Evolutionary conservation across 2,329 filamentous ascomycete species (phyloP).

Genomic region (Macrophomina pseudophaseolina): DNA sequence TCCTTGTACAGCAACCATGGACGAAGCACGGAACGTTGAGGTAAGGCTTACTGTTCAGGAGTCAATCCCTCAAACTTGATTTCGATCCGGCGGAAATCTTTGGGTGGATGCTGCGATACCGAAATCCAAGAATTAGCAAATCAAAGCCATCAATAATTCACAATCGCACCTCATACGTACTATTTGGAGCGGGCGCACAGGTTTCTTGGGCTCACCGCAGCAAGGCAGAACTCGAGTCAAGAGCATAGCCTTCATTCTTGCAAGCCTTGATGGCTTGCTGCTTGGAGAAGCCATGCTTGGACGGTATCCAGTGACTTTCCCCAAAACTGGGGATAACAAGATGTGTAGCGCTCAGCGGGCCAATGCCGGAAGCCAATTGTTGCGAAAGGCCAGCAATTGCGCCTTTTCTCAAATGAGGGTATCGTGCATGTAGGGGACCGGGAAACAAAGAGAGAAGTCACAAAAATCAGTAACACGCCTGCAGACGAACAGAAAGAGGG

Average conservation of each 20-base stretch:
- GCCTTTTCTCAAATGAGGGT: constrained; percentile 16
- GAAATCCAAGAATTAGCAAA: background rate
- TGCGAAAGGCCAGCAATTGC: constrained; percentile 11
- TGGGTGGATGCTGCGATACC: constrained; percentile 17
- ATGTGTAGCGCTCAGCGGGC: background rate
- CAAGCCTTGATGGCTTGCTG: constrained; percentile 4
- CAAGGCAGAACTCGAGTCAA: constrained; percentile 35
- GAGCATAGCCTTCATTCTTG: constrained; percentile 5
- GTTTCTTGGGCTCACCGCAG: constrained; percentile 29
- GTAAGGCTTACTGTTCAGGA: constrained; percentile 35
- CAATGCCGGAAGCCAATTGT: background rate
- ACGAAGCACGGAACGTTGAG: background rate
- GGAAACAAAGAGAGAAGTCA: constrained; percentile 15
- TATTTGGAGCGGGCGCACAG: constrained; percentile 33
- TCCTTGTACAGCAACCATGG: background rate
- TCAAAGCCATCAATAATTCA: background rate
- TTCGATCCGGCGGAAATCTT: constrained; percentile 33
- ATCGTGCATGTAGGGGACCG: constrained; percentile 20
- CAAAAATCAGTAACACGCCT: constrained; percentile 22
- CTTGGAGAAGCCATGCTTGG: background rate
- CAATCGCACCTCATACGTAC: constrained; percentile 23
- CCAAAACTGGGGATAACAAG: constrained; percentile 7
- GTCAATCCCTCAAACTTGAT: constrained; percentile 37
- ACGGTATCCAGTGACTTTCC: background rate
- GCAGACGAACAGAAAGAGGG: constrained; percentile 8